Evolutionary conservation across 805 yeast species (phyloP).

Genomic region (Helenozyma baotianmanensis): DNA sequence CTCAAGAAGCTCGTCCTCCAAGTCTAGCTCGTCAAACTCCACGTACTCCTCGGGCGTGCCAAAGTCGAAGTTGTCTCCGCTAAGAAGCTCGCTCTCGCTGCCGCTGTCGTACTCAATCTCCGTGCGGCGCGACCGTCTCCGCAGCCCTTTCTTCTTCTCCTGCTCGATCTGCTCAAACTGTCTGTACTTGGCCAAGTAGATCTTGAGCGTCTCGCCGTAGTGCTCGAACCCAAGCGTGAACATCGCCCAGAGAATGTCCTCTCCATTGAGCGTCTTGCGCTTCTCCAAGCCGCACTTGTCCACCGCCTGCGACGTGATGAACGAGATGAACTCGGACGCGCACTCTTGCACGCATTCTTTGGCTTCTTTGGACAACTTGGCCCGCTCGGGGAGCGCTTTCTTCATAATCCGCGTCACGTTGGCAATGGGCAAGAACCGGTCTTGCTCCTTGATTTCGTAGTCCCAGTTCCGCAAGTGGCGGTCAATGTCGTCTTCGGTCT

Average conservation of each 20-base stretch:
- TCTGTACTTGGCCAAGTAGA: constrained; percentile 63
- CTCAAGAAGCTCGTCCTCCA: not conserved
- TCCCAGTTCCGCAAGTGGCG: constrained; percentile 22
- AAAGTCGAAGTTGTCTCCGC: constrained; percentile 4
- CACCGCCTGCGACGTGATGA: constrained; percentile 61
- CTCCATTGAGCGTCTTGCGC: constrained; percentile 68
- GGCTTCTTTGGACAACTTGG: constrained; percentile 75
- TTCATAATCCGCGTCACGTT: constrained; percentile 73
- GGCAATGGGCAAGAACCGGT: constrained; percentile 41
- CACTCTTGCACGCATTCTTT: constrained; percentile 75
- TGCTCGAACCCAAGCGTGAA: constrained; percentile 63
- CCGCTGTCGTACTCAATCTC: constrained; percentile 2
- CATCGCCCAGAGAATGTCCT: constrained; percentile 62
- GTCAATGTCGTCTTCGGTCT: constrained; percentile 3
- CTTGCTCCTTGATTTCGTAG: constrained; percentile 42
- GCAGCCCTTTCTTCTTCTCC: constrained; percentile 4
- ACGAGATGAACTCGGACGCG: constrained; percentile 62
- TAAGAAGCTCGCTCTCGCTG: constrained; percentile 2
- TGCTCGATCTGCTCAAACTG: constrained; percentile 27
- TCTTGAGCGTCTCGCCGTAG: constrained; percentile 64
- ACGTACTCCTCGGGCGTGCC: constrained; percentile 6
- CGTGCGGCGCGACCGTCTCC: constrained; percentile 2
- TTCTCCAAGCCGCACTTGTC: constrained; percentile 62
- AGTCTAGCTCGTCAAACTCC: constrained; percentile 7
- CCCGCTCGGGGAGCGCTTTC: constrained; percentile 63